Conservation (phyloP, 2,329 filamentous ascomycete genomes). For the Stagonosporopsis tanaceti region DNA sequence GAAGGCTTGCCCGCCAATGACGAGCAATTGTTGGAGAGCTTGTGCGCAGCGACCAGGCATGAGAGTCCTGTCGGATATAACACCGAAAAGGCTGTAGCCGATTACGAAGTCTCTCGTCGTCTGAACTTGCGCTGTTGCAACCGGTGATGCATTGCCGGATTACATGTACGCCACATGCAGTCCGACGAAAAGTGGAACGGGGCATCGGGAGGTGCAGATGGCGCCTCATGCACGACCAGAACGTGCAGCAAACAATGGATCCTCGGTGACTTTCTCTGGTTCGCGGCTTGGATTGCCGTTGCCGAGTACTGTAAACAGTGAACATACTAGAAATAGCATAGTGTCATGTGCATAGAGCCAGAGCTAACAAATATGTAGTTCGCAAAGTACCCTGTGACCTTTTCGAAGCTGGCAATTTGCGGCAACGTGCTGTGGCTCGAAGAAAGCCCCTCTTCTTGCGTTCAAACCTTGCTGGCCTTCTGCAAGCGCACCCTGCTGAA, state of each 20-base stretch:
- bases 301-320: background rate
- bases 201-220: slow-evolving; percentile 5
- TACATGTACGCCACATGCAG: slow-evolving; percentile 1
- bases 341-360: background rate
- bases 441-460: background rate
- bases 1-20: background rate
- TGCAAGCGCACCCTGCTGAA: background rate
- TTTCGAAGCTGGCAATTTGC: background rate
- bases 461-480: background rate
- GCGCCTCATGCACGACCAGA: background rate
- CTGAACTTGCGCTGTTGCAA: background rate
- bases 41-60: background rate
- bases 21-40: background rate
- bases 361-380: background rate
- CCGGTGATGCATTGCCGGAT: background rate
- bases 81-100: background rate
- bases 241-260: background rate
- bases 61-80: background rate
- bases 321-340: background rate
- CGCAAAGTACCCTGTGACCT: too few species aligned
- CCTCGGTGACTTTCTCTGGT: background rate
- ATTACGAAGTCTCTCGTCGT: background rate
- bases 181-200: slow-evolving; percentile 1
- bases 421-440: background rate
- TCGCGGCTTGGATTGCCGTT: slow-evolving; percentile 2